phyloP scores from a whole-genome alignment of 768 basidiomycete species.

The Cystobasidium onofrii region DNA sequence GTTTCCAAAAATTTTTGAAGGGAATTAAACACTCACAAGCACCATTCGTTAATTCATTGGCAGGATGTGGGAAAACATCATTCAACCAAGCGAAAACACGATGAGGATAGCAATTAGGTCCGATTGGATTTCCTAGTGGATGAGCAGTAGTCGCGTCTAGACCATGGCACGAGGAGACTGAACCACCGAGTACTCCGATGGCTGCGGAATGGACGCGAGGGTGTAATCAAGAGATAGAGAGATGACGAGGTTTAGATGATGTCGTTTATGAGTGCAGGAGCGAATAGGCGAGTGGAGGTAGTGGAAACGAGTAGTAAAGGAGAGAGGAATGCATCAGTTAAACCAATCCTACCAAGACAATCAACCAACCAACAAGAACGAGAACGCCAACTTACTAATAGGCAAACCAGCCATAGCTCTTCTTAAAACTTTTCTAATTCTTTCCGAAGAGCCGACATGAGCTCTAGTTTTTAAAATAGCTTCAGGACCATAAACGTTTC shows the following conservation, averaged over 20 bases:
- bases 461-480: constrained; percentile 52
- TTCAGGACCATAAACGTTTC: constrained; percentile 66
- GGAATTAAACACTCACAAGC: constrained; percentile 48
- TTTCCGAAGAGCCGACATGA: constrained; percentile 39
- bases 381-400: constrained; percentile 38
- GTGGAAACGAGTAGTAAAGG: too few species aligned
- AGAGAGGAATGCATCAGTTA: too few species aligned
- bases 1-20: too few species aligned
- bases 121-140: constrained; percentile 43
- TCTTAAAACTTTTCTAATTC: constrained; percentile 40
- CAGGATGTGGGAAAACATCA: constrained; percentile 92
- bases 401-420: constrained; percentile 43
- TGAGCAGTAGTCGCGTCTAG: constrained; percentile 42
- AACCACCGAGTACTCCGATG: constrained; percentile 41
- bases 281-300: neutral
- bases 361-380: too few species aligned
- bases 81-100: constrained; percentile 98
- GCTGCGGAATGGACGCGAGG: constrained; percentile 36
- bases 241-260: constrained; percentile 16
- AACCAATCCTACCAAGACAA: too few species aligned
- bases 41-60: constrained; percentile 94
- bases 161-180: constrained; percentile 42
- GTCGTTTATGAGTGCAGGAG: too few species aligned
- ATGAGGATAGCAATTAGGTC: constrained; percentile 66
- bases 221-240: constrained; percentile 37